A percentile compares a stretch with the other conserved stretches of the same genome.
These are phyloP conservation scores for Fraxinus velutina DNA, from an alignment of 305 asterid genomes.

Conservation along the genomic window DNA sequence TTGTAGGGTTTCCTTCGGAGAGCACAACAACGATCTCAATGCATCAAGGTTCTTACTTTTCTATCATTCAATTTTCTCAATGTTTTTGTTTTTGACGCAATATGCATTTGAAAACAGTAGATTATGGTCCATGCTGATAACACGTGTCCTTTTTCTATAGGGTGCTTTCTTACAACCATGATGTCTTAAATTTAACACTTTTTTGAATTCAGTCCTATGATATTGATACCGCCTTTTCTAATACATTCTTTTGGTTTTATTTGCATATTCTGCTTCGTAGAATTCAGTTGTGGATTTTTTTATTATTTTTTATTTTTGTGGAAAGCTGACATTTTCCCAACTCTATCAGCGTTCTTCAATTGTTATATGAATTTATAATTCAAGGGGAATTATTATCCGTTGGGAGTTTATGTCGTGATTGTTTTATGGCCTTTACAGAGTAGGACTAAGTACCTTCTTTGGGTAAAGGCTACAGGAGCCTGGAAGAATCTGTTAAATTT, in stretches of 20 bases:
- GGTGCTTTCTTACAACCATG: neutral
- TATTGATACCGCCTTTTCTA: neutral
- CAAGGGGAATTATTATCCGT: constrained; percentile 4
- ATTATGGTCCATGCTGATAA: neutral
- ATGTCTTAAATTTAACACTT: neutral
- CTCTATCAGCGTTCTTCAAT: neutral
- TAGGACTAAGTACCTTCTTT: constrained; percentile 2
- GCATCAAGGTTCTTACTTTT: constrained; percentile 58
- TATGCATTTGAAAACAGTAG: constrained; percentile 3
- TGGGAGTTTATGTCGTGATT: neutral
- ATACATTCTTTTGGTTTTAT: neutral
- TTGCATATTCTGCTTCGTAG: neutral
- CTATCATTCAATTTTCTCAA: constrained; percentile 19
- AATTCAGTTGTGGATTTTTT: neutral
- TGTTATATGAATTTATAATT: constrained; percentile 2
- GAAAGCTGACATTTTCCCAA: neutral
- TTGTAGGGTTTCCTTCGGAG: constrained; percentile 50
- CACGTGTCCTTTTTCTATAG: constrained; percentile 8
- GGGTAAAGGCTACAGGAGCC: neutral
- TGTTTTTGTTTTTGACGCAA: constrained; percentile 5
- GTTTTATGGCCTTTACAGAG: constrained; percentile 1
- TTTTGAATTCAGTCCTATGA: neutral
- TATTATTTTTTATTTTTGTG: neutral
- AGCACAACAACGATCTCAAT: constrained; percentile 47
- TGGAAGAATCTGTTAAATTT: constrained; percentile 5